phyloP scores from a whole-genome alignment of 2,329 filamentous ascomycete genomes.

The Zymoseptoria pseudotritici region DNA sequence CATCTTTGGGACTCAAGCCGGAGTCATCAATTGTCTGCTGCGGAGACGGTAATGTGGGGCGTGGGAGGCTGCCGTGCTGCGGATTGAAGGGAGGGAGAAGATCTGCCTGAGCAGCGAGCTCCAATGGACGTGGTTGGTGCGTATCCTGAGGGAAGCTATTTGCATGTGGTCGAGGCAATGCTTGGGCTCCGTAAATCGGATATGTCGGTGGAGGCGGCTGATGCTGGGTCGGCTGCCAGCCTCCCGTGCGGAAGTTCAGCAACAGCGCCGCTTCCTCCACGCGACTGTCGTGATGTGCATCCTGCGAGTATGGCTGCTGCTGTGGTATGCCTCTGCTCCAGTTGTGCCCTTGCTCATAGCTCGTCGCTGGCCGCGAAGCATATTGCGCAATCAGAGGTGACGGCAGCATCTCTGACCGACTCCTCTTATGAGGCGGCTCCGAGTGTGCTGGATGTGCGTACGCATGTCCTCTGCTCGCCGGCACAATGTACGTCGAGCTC shows the following conservation, averaged over 20 bases:
- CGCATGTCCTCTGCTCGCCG: slow-evolving; percentile 4
- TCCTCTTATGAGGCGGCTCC: slow-evolving; percentile 52
- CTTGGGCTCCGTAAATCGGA: slow-evolving; percentile 3
- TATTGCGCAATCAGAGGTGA: slow-evolving; percentile 36
- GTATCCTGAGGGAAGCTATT: slow-evolving; percentile 26
- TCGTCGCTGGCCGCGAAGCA: slow-evolving; percentile 40
- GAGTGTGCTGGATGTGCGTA: slow-evolving; percentile 16
- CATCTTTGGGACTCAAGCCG: slow-evolving; percentile 7
- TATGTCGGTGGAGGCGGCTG: slow-evolving; percentile 7
- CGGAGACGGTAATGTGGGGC: slow-evolving; percentile 18
- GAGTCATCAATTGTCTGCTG: slow-evolving; percentile 16
- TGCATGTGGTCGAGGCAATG: slow-evolving; percentile 22
- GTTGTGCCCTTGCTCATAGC: slow-evolving; percentile 35
- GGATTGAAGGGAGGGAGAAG: slow-evolving; percentile 25
- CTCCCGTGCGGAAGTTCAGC: slow-evolving; percentile 35
- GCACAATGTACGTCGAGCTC: slow-evolving; percentile 26
- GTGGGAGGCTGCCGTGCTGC: slow-evolving; percentile 8
- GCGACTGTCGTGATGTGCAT: slow-evolving; percentile 27
- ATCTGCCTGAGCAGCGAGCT: slow-evolving; percentile 10
- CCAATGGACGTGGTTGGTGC: slow-evolving; percentile 17
- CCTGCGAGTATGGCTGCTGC: slow-evolving; percentile 9
- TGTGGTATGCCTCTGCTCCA: slow-evolving; percentile 6
- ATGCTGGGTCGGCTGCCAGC: slow-evolving; percentile 16
- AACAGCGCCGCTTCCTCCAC: slow-evolving; percentile 42
- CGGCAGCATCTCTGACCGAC: slow-evolving; percentile 50